Evolutionary conservation across 305 asterid species (phyloP), one percentile per base, ranked within the genome.

Genomic region (Fraxinus latifolia): DNA sequence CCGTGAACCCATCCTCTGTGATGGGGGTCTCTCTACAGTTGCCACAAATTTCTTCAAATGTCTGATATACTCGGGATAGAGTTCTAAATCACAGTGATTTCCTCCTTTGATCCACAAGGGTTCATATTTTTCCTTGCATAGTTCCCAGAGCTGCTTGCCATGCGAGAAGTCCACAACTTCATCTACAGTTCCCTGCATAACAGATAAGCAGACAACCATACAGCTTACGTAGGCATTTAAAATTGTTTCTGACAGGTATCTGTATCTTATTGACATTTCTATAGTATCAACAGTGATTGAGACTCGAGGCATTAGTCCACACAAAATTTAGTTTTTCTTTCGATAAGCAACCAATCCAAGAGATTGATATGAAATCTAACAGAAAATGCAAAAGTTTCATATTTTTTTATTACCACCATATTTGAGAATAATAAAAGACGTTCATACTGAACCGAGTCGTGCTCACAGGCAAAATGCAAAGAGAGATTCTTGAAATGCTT

Each of bases 81-180:
- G 94, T 81, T 95, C 99, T 39, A 95, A 87, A 82, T 95, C 87
- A 85, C 99, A 93, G 88, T 95, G 99, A 81, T 85, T 91, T 15
- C 99, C 99, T 74, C 99, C 98, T 86, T 92, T 88, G 33, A 95
- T 90, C 99, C 99, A 95, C 34, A 95, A 85, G 12, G 99, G 99
- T 47, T 95, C 99, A n/a, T 91, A 92, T 83, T 94, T 95, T 84
- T 91, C 94, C 78, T 91, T 95, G 67, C 99, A 92, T 79, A 92
- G 93, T 78, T 94, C 97, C 97, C 97, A 95, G n/a, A 94, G 94
- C 84, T 94, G 97, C 90, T 95, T 92, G n/a, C 98, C 99, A 9
- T 95, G 99, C n/a, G 98, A 94, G 73, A 89, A 91, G 85, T 95
- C 95, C 12, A 95, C 99, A 44, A 95, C 99, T 86, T 95, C 99